phyloP scores from a whole-genome alignment of 148 eudicot genomes.

The Oxyria digyna region DNA sequence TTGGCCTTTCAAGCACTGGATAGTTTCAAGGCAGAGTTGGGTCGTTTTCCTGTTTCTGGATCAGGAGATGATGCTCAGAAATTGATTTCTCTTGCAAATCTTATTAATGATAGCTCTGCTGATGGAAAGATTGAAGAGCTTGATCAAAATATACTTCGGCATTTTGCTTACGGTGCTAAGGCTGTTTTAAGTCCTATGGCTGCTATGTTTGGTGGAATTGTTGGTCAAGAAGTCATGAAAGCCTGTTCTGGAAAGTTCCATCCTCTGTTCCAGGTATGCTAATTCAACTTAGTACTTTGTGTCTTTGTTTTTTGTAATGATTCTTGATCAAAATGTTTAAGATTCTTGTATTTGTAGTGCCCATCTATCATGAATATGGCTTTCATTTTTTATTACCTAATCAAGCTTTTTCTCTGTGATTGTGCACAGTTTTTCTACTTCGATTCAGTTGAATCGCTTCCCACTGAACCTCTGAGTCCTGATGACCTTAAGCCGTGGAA shows the following conservation, averaged over 20 bases:
- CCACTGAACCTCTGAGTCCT: conserved; percentile 41
- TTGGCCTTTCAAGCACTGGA: conserved; percentile 66
- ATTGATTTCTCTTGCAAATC: conserved; percentile 29
- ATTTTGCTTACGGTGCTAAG: conserved; percentile 61
- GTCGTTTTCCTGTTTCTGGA: conserved; percentile 62
- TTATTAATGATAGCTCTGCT: conserved; percentile 26
- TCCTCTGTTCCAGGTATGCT: conserved; percentile 60
- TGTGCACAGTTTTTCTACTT: conserved; percentile 60
- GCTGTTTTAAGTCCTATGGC: conserved; percentile 75
- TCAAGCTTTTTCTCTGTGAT: not conserved
- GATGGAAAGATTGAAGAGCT: conserved; percentile 45
- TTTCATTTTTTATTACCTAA: not conserved
- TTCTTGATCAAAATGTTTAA: not conserved
- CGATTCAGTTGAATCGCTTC: conserved; percentile 76
- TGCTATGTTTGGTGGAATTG: conserved; percentile 83
- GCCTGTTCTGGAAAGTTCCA: conserved; percentile 84
- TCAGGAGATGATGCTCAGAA: conserved; percentile 63
- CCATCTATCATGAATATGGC: not conserved
- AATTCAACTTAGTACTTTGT: not conserved
- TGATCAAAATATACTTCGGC: conserved; percentile 36
- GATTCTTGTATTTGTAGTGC: not conserved
- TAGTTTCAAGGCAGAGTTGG: conserved; percentile 32
- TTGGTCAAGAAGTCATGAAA: conserved; percentile 76
- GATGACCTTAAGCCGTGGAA: conserved; percentile 55
- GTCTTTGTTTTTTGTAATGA: not conserved